These are phyloP conservation scores for Xylaria telfairii DNA, from an alignment of 495 filamentous ascomycete species.

Conservation along the genomic window DNA sequence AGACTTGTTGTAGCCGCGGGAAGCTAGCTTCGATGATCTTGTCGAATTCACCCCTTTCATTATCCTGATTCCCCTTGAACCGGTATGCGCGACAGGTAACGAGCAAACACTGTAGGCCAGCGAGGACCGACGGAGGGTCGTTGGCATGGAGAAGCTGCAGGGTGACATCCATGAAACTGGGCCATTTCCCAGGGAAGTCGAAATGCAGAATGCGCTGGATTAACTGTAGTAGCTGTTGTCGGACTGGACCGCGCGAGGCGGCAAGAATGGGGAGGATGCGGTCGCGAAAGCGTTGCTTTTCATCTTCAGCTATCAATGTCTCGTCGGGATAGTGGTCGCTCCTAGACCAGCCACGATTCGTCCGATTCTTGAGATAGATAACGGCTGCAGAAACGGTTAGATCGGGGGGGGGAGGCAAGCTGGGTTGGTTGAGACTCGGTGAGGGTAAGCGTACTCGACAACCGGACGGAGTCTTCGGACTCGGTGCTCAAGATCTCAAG, in stretches of 20 bases:
- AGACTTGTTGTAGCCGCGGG: constrained; percentile 86
- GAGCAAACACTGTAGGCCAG: constrained; percentile 90
- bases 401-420: constrained; percentile 28
- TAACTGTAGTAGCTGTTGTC: constrained; percentile 88
- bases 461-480: constrained; percentile 78
- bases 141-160: constrained; percentile 82
- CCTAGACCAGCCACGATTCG: constrained; percentile 85
- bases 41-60: constrained; percentile 85
- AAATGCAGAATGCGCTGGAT: constrained; percentile 94
- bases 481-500: constrained; percentile 89
- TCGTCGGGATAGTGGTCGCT: constrained; percentile 71
- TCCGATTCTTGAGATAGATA: constrained; percentile 96
- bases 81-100: constrained; percentile 92
- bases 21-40: constrained; percentile 92
- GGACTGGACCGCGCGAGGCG: constrained; percentile 76
- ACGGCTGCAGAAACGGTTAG: constrained; percentile 66
- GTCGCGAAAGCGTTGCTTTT: constrained; percentile 85
- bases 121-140: constrained; percentile 84
- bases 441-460: constrained; percentile 72
- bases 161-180: constrained; percentile 88
- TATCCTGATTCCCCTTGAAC: constrained; percentile 77
- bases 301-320: constrained; percentile 80
- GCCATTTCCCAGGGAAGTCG: constrained; percentile 95
- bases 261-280: constrained; percentile 88
- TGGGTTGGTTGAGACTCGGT: constrained; percentile 16